Percentiles rank a stretch among this genome's conserved stretches.
These are phyloP conservation scores for Zoysia pacifica DNA, from an alignment of 176 grass and related monocot genomes.

Conservation along the genomic window DNA sequence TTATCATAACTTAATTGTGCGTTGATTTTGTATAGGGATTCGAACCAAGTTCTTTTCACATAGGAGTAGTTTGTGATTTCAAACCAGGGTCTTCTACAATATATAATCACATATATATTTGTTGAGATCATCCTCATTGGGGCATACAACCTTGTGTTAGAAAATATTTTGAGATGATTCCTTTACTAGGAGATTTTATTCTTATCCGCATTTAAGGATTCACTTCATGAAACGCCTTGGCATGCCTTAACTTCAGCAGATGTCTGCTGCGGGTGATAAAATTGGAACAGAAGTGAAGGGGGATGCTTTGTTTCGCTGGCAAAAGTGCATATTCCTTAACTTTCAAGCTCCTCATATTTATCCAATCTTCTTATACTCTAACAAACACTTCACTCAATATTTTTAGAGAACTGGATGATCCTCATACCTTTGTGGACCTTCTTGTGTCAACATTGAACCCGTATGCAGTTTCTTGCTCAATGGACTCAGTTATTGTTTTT, in stretches of 20 bases:
- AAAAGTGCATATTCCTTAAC: slow-evolving; percentile 53
- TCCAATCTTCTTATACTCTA: slow-evolving; percentile 22
- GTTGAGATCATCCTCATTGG: neutral
- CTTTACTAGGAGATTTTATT: neutral
- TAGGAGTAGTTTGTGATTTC: neutral
- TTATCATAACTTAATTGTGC: slow-evolving; percentile 1
- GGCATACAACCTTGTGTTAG: neutral
- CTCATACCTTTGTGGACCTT: slow-evolving; percentile 87
- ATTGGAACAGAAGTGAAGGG: slow-evolving; percentile 66
- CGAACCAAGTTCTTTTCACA: neutral
- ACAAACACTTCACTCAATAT: slow-evolving; percentile 32
- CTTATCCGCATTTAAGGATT: slow-evolving; percentile 9
- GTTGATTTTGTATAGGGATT: slow-evolving; percentile 3
- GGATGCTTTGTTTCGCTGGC: slow-evolving; percentile 90
- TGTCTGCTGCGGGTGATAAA: slow-evolving; percentile 58
- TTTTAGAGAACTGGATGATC: slow-evolving; percentile 81
- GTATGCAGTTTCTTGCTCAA: slow-evolving; percentile 49
- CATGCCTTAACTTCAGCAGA: slow-evolving; percentile 64
- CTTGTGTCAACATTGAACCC: slow-evolving; percentile 71
- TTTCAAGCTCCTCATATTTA: neutral
- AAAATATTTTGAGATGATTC: slow-evolving; percentile 1
- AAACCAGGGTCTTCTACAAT: neutral
- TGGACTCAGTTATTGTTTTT: neutral
- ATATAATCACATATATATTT: neutral
- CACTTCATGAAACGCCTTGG: slow-evolving; percentile 21